Percentiles rank a stretch among this genome's conserved stretches.
Conservation (phyloP, 352 stramenopile genomes). For the Globisporangium barbulae region DNA sequence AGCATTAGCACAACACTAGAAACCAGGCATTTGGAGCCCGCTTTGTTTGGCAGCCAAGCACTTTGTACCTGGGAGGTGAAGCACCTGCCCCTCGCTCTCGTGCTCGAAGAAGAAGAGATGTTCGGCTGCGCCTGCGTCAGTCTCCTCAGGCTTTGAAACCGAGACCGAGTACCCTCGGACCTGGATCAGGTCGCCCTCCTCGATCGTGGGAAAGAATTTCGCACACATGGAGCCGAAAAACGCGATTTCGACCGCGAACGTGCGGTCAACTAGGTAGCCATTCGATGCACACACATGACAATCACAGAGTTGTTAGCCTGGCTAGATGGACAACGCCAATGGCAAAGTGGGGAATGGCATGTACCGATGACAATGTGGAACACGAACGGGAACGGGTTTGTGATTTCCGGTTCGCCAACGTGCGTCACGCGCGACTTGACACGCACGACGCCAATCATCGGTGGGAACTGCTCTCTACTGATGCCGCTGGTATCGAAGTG, state of each 20-base stretch:
- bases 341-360: neutral
- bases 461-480: constrained; percentile 11
- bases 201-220: constrained; percentile 43
- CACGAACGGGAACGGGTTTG: constrained; percentile 60
- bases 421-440: constrained; percentile 60
- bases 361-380: constrained; percentile 62
- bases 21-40: neutral
- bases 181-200: constrained; percentile 64
- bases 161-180: constrained; percentile 37
- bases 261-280: constrained; percentile 34
- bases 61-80: constrained; percentile 35
- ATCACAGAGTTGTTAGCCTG: neutral
- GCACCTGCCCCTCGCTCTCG: constrained; percentile 25
- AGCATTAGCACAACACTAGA: neutral
- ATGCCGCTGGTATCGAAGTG: neutral
- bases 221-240: constrained; percentile 70
- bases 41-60: neutral
- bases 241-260: constrained; percentile 42
- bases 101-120: constrained; percentile 32
- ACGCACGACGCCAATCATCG: constrained; percentile 48
- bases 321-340: neutral
- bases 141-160: constrained; percentile 14
- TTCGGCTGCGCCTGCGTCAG: neutral
- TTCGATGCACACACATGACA: neutral
- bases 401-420: constrained; percentile 31